Percentiles rank a stretch among this genome's conserved stretches.
Evolutionary conservation across 2,329 filamentous ascomycete species (phyloP).

Genomic region (Thyridium curvatum): DNA sequence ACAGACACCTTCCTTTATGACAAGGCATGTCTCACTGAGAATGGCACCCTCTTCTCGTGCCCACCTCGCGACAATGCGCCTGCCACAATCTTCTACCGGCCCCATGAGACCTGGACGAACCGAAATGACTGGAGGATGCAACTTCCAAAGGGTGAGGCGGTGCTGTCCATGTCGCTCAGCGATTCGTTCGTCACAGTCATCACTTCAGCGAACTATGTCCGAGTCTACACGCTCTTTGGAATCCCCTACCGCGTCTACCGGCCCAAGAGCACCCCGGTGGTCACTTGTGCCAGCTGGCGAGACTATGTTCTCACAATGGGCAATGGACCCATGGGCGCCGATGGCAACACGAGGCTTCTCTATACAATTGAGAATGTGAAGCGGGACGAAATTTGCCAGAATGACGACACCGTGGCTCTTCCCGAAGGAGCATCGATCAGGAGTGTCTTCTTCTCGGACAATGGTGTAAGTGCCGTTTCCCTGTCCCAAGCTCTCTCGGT

Average conservation of each 20-base stretch:
- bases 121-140: slow-evolving; percentile 84
- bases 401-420: slow-evolving; percentile 84
- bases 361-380: slow-evolving; percentile 96
- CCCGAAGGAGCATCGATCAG: slow-evolving; percentile 67
- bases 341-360: slow-evolving; percentile 70
- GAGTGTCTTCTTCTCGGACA: slow-evolving; percentile 86
- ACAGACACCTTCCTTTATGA: slow-evolving; percentile 95
- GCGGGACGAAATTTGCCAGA: slow-evolving; percentile 88
- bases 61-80: slow-evolving; percentile 60
- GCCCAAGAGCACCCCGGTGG: slow-evolving; percentile 82
- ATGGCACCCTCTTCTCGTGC: slow-evolving; percentile 80
- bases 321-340: slow-evolving; percentile 77
- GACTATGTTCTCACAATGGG: slow-evolving; percentile 96
- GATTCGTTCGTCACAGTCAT: slow-evolving; percentile 87
- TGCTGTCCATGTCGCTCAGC: slow-evolving; percentile 84
- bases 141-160: slow-evolving; percentile 79
- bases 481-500: background rate
- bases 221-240: slow-evolving; percentile 89
- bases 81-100: slow-evolving; percentile 88
- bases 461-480: slow-evolving; percentile 59
- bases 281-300: slow-evolving; percentile 89
- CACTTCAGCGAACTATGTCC: slow-evolving; percentile 81
- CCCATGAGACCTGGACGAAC: slow-evolving; percentile 89
- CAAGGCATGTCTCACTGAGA: slow-evolving; percentile 85
- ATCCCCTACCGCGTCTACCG: slow-evolving; percentile 84